Conservation (phyloP, 768 basidiomycete species). For the Collybia mongolica region DNA sequence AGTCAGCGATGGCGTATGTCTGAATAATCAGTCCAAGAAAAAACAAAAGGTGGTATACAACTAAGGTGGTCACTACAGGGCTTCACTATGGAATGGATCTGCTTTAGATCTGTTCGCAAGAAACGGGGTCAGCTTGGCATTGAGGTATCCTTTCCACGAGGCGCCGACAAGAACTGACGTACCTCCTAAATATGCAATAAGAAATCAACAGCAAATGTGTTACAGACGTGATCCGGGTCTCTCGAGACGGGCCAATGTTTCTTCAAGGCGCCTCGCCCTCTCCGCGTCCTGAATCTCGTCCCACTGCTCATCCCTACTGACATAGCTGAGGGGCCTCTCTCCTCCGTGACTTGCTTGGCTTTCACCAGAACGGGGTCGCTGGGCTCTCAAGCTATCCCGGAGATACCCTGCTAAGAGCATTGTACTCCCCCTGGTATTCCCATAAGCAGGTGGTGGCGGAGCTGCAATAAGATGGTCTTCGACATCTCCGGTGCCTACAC, state of each 20-base stretch:
- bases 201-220: not conserved
- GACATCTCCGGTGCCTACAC: constrained; percentile 71
- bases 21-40: too few species aligned
- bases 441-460: constrained; percentile 76
- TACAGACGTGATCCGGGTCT: constrained; percentile 19
- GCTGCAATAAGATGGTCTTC: constrained; percentile 69
- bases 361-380: constrained; percentile 40
- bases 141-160: too few species aligned
- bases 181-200: too few species aligned
- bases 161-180: too few species aligned
- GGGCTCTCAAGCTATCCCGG: constrained; percentile 44
- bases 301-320: constrained; percentile 55
- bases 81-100: too few species aligned
- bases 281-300: constrained; percentile 53
- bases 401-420: constrained; percentile 56
- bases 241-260: constrained; percentile 50
- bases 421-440: constrained; percentile 68
- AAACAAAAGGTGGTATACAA: too few species aligned
- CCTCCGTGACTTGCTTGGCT: constrained; percentile 28
- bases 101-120: too few species aligned
- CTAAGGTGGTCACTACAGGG: too few species aligned
- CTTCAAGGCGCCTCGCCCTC: constrained; percentile 51
- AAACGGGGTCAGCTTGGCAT: too few species aligned
- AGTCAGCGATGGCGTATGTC: too few species aligned
- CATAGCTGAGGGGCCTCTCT: constrained; percentile 54